Percentiles rank a stretch among this genome's conserved stretches.
Evolutionary conservation across 2,329 filamentous ascomycete species (phyloP).

Genomic region (Trichoderma pleuroti): DNA sequence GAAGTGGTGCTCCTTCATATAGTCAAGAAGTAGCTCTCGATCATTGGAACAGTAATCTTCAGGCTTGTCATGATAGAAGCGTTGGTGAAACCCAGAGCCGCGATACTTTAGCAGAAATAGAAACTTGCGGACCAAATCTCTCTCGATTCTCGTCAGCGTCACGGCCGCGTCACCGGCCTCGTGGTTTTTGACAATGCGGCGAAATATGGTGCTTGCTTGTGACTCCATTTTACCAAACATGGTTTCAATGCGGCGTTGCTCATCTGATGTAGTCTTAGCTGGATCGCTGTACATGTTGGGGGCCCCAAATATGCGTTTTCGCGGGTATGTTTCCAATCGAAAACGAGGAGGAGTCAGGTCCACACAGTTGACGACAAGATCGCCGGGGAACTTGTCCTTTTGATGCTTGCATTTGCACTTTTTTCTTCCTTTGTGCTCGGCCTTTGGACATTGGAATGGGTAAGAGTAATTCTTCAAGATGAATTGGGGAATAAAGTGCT

Average conservation of each 20-base stretch:
- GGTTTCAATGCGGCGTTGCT: neutral
- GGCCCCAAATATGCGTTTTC: neutral
- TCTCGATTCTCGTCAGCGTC: neutral
- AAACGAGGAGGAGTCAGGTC: neutral
- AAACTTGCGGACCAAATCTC: neutral
- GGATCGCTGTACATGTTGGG: neutral
- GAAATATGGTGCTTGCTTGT: neutral
- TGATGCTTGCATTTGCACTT: neutral
- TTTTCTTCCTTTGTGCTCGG: neutral
- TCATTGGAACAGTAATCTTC: neutral
- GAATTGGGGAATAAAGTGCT: neutral
- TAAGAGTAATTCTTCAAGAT: neutral
- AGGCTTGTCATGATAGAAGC: neutral
- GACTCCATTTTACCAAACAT: neutral
- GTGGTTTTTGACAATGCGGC: neutral
- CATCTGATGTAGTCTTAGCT: fast-evolving
- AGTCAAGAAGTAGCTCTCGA: neutral
- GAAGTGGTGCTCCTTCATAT: neutral
- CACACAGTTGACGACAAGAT: neutral
- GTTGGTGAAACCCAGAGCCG: neutral
- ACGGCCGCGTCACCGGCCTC: neutral
- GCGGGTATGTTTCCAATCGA: neutral
- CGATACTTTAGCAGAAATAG: neutral
- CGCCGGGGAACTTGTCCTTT: neutral
- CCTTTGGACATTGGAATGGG: neutral